Conservation (phyloP, 768 basidiomycete genomes). For the Imleria badia region DNA sequence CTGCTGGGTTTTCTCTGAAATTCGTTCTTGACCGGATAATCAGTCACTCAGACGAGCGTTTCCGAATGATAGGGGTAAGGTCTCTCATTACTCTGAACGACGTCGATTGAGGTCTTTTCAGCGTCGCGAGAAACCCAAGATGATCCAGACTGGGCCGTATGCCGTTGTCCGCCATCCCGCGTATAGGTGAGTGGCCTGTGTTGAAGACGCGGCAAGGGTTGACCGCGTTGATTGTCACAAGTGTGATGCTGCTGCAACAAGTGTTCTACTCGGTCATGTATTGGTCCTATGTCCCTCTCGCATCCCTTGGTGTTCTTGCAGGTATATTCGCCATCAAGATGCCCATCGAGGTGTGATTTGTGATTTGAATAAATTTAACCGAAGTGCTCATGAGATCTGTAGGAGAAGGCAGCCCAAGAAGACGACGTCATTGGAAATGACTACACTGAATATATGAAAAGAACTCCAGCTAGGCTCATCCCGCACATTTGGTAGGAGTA, state of each 20-base stretch:
- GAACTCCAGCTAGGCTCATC: conserved; percentile 29
- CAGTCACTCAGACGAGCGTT: conserved; percentile 27
- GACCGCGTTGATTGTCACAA: conserved; percentile 1
- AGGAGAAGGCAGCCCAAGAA: conserved; percentile 32
- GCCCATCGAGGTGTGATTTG: conserved; percentile 31
- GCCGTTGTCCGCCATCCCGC: conserved; percentile 37
- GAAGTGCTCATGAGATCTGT: background rate
- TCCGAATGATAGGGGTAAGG: conserved; percentile 34
- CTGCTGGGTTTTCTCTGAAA: conserved; percentile 21
- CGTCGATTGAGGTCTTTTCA: conserved; percentile 3
- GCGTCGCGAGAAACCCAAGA: conserved; percentile 30
- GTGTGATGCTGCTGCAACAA: conserved; percentile 28
- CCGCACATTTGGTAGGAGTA: conserved; percentile 31
- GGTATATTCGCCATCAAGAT: conserved; percentile 34
- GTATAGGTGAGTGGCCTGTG: conserved; percentile 29
- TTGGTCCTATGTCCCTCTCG: conserved; percentile 38
- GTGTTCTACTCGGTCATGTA: conserved; percentile 25
- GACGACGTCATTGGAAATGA: conserved; percentile 23
- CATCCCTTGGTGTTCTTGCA: conserved; percentile 21
- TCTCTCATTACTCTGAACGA: background rate
- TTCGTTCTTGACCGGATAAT: conserved; percentile 12
- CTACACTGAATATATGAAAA: conserved; percentile 33
- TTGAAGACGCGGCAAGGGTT: background rate
- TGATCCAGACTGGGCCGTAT: conserved; percentile 35
- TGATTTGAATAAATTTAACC: background rate